These are phyloP conservation scores for Alternaria angustiovoidea DNA, from an alignment of 2,329 filamentous ascomycete genomes.

Conservation along the genomic window DNA sequence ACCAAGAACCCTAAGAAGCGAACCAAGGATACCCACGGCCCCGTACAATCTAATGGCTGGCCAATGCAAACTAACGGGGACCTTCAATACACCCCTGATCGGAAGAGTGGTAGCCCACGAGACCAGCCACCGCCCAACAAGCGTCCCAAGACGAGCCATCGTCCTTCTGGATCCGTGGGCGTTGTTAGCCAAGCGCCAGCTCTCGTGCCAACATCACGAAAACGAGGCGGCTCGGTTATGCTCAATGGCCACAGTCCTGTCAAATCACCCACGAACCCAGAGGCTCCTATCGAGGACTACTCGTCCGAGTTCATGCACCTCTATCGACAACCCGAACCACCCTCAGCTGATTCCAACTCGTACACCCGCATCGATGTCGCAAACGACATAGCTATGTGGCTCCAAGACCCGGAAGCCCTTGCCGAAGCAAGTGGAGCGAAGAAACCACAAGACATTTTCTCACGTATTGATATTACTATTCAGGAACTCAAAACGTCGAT, in stretches of 20 bases:
- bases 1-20: constrained; percentile 91
- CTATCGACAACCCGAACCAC: constrained; percentile 68
- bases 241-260: constrained; percentile 76
- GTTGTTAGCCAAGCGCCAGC: constrained; percentile 72
- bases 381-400: constrained; percentile 78
- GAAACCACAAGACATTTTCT: constrained; percentile 74
- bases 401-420: constrained; percentile 75
- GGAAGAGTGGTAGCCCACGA: constrained; percentile 59
- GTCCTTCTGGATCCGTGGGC: constrained; percentile 76
- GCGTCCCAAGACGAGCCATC: constrained; percentile 83
- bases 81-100: constrained; percentile 56
- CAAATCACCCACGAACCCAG: constrained; percentile 73
- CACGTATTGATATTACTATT: constrained; percentile 63
- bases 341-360: constrained; percentile 73
- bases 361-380: constrained; percentile 79
- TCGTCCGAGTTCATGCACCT: constrained; percentile 78
- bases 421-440: constrained; percentile 71
- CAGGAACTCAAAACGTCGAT: constrained; percentile 60
- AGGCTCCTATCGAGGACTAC: constrained; percentile 73
- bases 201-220: constrained; percentile 68
- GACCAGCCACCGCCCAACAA: constrained; percentile 72
- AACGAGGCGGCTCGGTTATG: constrained; percentile 66
- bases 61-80: constrained; percentile 65
- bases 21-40: constrained; percentile 69
- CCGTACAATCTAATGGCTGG: constrained; percentile 72